Conservation (phyloP, 1,284 basidiomycete genomes). For the Pyrrhoderma lamaoense region DNA sequence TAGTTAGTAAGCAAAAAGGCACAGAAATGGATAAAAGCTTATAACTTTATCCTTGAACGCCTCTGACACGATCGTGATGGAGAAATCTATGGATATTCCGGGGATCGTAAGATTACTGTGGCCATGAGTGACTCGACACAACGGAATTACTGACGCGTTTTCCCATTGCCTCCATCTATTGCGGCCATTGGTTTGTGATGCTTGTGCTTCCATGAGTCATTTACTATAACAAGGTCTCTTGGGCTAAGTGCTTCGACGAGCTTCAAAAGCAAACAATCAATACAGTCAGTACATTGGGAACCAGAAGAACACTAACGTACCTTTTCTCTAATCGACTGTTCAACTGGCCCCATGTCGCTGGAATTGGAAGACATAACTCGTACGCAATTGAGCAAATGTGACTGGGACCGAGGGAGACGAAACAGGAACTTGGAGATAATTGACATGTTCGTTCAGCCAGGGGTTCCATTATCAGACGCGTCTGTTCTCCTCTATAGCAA, state of each 20-base stretch:
- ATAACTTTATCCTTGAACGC: conserved; percentile 64
- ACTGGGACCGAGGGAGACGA: too few species aligned
- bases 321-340: conserved; percentile 46
- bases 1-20: not conserved
- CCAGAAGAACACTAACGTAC: conserved; percentile 28
- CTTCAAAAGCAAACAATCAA: too few species aligned
- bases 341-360: conserved; percentile 33
- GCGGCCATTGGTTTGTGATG: conserved; percentile 71
- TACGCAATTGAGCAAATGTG: too few species aligned
- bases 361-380: too few species aligned
- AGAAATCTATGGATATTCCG: conserved; percentile 49
- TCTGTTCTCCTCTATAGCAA: too few species aligned
- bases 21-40: conserved; percentile 1
- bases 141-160: conserved; percentile 51
- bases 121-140: not conserved
- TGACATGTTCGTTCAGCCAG: too few species aligned
- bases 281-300: too few species aligned
- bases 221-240: conserved; percentile 50
- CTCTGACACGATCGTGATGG: conserved; percentile 62
- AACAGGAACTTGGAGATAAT: too few species aligned
- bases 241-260: conserved; percentile 37
- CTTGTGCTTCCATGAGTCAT: conserved; percentile 72
- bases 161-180: conserved; percentile 50
- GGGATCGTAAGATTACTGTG: too few species aligned
- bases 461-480: too few species aligned